Evolutionary conservation across 495 filamentous ascomycete genomes (phyloP).

Genomic region (Chaetomium cochliodes): DNA sequence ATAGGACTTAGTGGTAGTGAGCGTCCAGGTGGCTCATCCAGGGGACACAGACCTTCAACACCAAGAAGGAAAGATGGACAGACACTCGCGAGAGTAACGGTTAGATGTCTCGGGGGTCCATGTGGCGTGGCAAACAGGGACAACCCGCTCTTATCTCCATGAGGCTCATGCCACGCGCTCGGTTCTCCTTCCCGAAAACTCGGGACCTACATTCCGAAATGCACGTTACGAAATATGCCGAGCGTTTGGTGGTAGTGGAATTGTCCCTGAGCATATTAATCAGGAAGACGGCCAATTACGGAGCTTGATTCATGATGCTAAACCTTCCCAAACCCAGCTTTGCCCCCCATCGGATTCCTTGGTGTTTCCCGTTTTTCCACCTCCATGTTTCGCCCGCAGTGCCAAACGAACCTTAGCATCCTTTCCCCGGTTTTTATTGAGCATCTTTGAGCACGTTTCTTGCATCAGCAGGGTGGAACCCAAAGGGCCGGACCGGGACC

Average conservation of each 20-base stretch:
- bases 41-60: too few relatives aligned
- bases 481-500: slow-evolving; percentile 6
- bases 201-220: slow-evolving; percentile 5
- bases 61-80: too few relatives aligned
- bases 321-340: slow-evolving; percentile 6
- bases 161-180: neutral
- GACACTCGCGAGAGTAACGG: too few relatives aligned
- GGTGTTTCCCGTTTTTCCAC: neutral
- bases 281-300: too few relatives aligned
- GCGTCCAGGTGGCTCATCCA: neutral
- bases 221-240: neutral
- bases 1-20: neutral
- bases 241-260: slow-evolving; percentile 6
- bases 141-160: neutral
- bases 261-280: slow-evolving; percentile 5
- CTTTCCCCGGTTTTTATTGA: slow-evolving; percentile 6
- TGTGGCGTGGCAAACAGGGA: neutral
- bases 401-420: too few relatives aligned
- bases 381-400: neutral
- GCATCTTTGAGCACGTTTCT: slow-evolving; percentile 35
- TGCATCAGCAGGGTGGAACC: slow-evolving; percentile 14
- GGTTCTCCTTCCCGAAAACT: neutral
- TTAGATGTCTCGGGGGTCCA: too few relatives aligned
- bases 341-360: neutral
- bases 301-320: neutral